Evolutionary conservation across 768 basidiomycete species (phyloP).

Genomic region (Xerocomellus chrysenteron): DNA sequence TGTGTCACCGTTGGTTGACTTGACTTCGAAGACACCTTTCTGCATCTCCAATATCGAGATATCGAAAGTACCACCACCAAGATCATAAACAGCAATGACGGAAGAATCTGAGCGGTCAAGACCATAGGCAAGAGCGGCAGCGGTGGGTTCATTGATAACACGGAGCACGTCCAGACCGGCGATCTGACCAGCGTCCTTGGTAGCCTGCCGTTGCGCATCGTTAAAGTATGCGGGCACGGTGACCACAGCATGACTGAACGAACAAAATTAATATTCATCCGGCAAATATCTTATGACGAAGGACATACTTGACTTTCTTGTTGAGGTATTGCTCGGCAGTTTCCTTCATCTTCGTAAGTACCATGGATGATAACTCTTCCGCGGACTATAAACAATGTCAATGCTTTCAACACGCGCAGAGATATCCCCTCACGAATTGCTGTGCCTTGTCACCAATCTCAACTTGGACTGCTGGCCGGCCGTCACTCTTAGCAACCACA

Average conservation of each 20-base stretch:
- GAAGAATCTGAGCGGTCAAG: constrained; percentile 80
- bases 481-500: constrained; percentile 68
- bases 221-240: constrained; percentile 99
- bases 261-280: background rate
- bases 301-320: constrained; percentile 86
- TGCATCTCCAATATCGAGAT: constrained; percentile 99
- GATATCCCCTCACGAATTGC: constrained; percentile 58
- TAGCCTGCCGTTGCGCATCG: constrained; percentile 98
- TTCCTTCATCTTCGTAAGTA: constrained; percentile 90
- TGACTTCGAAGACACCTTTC: constrained; percentile 99
- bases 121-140: constrained; percentile 97
- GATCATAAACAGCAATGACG: constrained; percentile 96
- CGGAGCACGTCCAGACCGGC: constrained; percentile 97
- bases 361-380: constrained; percentile 87
- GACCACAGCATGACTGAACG: constrained; percentile 74
- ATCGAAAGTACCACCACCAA: constrained; percentile 99
- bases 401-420: background rate
- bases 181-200: constrained; percentile 96
- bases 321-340: constrained; percentile 93
- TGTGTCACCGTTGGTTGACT: constrained; percentile 99
- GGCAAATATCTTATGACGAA: background rate
- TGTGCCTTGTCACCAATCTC: constrained; percentile 85
- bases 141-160: constrained; percentile 99
- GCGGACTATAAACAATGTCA: constrained; percentile 54
- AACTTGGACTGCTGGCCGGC: constrained; percentile 78